Percentiles rank a stretch among this genome's conserved stretches.
Evolutionary conservation across 1,284 basidiomycete genomes (phyloP).

Genomic region (Ustilago trichophora): DNA sequence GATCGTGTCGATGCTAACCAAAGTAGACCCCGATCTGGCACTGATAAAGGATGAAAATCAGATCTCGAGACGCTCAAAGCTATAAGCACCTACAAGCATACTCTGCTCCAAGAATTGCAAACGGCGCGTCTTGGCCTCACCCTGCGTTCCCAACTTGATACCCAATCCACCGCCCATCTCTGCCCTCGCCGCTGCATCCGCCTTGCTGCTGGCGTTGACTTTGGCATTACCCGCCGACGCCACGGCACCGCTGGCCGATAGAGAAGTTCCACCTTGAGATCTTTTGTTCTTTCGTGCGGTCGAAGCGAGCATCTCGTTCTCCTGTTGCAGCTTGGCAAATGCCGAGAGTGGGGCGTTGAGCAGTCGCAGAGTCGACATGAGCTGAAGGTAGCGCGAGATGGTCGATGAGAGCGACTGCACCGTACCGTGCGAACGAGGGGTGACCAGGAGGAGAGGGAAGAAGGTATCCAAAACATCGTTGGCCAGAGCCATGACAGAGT

Average conservation of each 20-base stretch:
- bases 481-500: constrained; percentile 32
- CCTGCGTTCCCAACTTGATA: constrained; percentile 38
- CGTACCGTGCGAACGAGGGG: constrained; percentile 27
- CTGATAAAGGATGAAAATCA: constrained; percentile 11
- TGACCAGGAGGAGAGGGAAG: constrained; percentile 43
- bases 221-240: constrained; percentile 38
- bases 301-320: constrained; percentile 13
- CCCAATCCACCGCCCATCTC: constrained; percentile 51
- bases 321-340: constrained; percentile 46
- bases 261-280: constrained; percentile 1
- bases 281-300: constrained; percentile 1
- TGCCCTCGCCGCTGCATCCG: constrained; percentile 27
- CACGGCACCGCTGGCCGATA: constrained; percentile 30
- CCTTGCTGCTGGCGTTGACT: constrained; percentile 23
- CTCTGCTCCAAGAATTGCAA: constrained; percentile 42
- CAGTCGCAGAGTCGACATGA: constrained; percentile 22
- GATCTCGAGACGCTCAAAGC: constrained; percentile 45
- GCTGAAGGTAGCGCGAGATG: constrained; percentile 29
- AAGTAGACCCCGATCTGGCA: too few species aligned
- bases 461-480: constrained; percentile 50
- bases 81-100: constrained; percentile 50
- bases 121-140: constrained; percentile 31
- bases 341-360: constrained; percentile 48
- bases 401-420: constrained; percentile 37
- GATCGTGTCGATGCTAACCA: too few species aligned